phyloP scores from a whole-genome alignment of 2,329 filamentous ascomycete genomes.

The Scortechinia acanthostroma region DNA sequence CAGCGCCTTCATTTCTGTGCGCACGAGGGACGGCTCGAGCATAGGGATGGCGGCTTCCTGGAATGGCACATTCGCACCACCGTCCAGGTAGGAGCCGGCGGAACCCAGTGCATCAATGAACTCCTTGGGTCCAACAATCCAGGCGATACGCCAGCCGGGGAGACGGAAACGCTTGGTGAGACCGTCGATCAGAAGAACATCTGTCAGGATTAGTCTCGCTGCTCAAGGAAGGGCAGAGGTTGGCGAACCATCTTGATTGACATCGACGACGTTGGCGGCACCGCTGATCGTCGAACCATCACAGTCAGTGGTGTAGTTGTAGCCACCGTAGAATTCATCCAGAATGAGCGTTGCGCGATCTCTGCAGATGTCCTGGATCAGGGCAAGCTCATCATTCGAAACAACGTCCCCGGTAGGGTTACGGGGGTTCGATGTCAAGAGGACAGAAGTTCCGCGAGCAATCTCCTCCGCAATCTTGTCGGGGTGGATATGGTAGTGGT shows the following conservation, averaged over 20 bases:
- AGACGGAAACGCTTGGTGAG: slow-evolving; percentile 94
- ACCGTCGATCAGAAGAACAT: slow-evolving; percentile 90
- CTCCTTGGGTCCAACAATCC: slow-evolving; percentile 92
- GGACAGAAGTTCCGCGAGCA: slow-evolving; percentile 76
- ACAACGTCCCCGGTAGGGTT: slow-evolving; percentile 91
- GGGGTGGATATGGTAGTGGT: slow-evolving; percentile 87
- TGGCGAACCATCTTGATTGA: slow-evolving; percentile 57
- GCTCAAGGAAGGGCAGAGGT: background rate
- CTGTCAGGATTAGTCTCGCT: slow-evolving; percentile 24
- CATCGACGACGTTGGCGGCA: slow-evolving; percentile 82
- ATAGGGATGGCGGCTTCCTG: slow-evolving; percentile 88
- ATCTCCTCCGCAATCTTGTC: slow-evolving; percentile 91
- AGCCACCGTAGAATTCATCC: slow-evolving; percentile 94
- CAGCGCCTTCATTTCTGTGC: slow-evolving; percentile 79
- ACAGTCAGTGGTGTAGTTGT: slow-evolving; percentile 90
- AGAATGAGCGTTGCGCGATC: slow-evolving; percentile 85
- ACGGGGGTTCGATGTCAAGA: slow-evolving; percentile 88
- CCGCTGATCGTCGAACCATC: slow-evolving; percentile 84
- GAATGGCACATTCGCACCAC: slow-evolving; percentile 89
- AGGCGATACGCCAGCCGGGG: slow-evolving; percentile 91
- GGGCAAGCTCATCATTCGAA: slow-evolving; percentile 73
- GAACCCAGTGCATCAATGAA: slow-evolving; percentile 90
- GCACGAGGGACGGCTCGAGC: slow-evolving; percentile 79
- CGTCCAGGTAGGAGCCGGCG: slow-evolving; percentile 89
- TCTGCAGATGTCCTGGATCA: slow-evolving; percentile 89